These are phyloP conservation scores for Aspergillus wentii DNA, from an alignment of 495 filamentous ascomycete species.

Conservation along the genomic window DNA sequence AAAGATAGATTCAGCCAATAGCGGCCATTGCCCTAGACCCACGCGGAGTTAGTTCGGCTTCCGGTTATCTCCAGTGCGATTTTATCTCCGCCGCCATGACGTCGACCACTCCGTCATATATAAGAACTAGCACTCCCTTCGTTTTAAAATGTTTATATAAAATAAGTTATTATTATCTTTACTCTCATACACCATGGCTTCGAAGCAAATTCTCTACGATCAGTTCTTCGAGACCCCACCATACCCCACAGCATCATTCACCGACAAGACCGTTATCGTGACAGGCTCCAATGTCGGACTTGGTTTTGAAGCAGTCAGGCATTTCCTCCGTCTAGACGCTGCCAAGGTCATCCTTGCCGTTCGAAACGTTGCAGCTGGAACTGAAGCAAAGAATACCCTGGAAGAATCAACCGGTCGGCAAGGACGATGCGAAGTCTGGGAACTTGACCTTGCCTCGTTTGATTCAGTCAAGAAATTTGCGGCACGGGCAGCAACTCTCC, in stretches of 20 bases:
- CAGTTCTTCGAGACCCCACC: constrained; percentile 40
- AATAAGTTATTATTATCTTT: no score
- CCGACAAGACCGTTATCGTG: constrained; percentile 43
- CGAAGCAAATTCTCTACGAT: constrained; percentile 36
- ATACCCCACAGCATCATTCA: constrained; percentile 28
- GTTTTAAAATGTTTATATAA: no score
- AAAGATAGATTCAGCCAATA: no score
- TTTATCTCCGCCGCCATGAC: no score
- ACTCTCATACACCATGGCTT: constrained; percentile 24
- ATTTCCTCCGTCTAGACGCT: constrained; percentile 42
- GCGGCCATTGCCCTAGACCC: no score
- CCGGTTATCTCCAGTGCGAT: no score
- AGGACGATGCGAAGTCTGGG: constrained; percentile 47
- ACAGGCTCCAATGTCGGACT: constrained; percentile 52
- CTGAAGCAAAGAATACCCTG: constrained; percentile 30
- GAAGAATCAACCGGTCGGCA: constrained; percentile 23
- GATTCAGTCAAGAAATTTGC: constrained; percentile 36
- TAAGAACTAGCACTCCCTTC: no score
- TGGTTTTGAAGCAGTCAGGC: constrained; percentile 43
- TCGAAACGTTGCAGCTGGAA: constrained; percentile 43
- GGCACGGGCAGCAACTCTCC: constrained; percentile 24
- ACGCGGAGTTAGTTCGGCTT: no score
- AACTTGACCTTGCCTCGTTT: constrained; percentile 46
- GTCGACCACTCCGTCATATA: no score
- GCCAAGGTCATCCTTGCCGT: constrained; percentile 50